Evolutionary conservation across 306 rosid species (phyloP).

Genomic region (Leucaena leucocephala): DNA sequence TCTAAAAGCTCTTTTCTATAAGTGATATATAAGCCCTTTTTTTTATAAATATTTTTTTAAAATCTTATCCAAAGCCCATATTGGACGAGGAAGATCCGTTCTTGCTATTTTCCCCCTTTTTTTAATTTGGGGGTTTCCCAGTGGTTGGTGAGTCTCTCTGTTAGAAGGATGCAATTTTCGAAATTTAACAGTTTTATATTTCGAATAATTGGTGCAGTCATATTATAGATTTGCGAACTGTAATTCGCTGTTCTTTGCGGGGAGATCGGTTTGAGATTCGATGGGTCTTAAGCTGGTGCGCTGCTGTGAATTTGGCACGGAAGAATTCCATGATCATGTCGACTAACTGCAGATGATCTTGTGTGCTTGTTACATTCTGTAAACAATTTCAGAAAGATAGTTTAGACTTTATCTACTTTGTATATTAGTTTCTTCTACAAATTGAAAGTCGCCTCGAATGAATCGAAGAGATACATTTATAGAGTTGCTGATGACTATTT

Average conservation of each 20-base stretch:
- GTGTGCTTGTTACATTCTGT: constrained; percentile 11
- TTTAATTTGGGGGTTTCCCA: too few species aligned
- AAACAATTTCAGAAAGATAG: constrained; percentile 19
- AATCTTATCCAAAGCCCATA: too few species aligned
- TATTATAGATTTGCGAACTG: constrained; percentile 24
- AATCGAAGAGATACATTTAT: constrained; percentile 6
- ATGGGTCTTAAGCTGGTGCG: constrained; percentile 61
- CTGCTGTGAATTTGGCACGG: constrained; percentile 52
- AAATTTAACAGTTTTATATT: constrained; percentile 24
- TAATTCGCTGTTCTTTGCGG: constrained; percentile 37
- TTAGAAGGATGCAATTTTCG: constrained; percentile 12
- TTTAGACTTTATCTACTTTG: constrained; percentile 29
- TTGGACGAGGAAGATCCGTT: too few species aligned
- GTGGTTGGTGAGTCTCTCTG: neutral
- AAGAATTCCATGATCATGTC: neutral
- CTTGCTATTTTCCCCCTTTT: too few species aligned
- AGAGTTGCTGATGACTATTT: neutral
- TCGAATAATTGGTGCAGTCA: constrained; percentile 5
- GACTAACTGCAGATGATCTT: constrained; percentile 11
- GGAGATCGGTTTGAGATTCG: constrained; percentile 36
- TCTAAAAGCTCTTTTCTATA: too few species aligned
- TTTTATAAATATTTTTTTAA: too few species aligned
- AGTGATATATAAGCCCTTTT: too few species aligned
- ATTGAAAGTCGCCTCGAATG: neutral
- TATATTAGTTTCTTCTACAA: constrained; percentile 3